Evolutionary conservation across 192 early-diverging fungal species (phyloP), one percentile per base, ranked within the genome.

Genomic region (Pecoramyces ruminantium): DNA sequence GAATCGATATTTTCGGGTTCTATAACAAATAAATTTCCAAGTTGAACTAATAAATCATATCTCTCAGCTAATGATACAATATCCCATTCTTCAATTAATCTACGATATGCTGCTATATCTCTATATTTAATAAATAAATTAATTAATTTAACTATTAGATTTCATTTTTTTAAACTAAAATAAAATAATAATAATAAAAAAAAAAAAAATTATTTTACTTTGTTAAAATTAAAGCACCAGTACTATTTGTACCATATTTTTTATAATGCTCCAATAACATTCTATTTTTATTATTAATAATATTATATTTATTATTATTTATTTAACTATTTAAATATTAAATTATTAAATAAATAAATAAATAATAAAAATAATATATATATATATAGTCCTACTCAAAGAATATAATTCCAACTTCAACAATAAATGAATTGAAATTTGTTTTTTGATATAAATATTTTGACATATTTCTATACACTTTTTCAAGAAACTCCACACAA

Each of bases 41-140:
- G 86, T 81, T 99, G 94, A 77, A 94, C 93, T 11, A 99, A 84
- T 86, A 96, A 90, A 80, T 94, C 92, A 83, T 97, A 97, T 30
- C 94, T 91, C 79, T 96, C 95, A 80, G 91, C 90, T 17, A 99
- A 84, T 29, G 84, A 82, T 4, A 93, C 86, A 27, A 95, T 88
- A 42, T 91, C 91, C 87, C 96, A 98, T 16, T 84, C 82, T 77
- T 87, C 84, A 42, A 99, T 90, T 0, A 90, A 85, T 86, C 98
- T 94, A 84, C 95, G 97, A 86, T 99, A 99, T 82, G 91, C 94
- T 11, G 96, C 91, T 78, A 99, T 92, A 83, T 99, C 97, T 83
- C 93, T 95, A 77, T 30, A n/a, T 29, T n/a, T n/a, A n/a, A n/a
- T n/a, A n/a, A n/a, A n/a, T n/a, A n/a, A n/a, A n/a, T n/a, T n/a